These are phyloP conservation scores for Wallemia hederae DNA, from an alignment of 1,284 basidiomycete genomes.

Conservation along the genomic window DNA sequence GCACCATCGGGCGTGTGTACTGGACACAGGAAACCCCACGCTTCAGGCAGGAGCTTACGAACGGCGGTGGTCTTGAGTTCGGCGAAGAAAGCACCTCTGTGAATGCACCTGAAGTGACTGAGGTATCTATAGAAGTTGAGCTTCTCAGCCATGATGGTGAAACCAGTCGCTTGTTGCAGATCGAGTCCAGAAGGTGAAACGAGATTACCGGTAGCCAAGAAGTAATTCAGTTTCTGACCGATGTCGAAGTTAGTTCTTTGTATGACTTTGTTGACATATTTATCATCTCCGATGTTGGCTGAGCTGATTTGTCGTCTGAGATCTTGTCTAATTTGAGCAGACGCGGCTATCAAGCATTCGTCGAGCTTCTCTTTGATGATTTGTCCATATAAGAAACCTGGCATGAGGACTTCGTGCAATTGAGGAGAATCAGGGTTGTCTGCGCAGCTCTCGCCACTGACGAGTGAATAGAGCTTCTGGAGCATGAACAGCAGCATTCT, in stretches of 20 bases:
- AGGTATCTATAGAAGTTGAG: slow-evolving; percentile 97
- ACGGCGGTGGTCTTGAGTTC: slow-evolving; percentile 97
- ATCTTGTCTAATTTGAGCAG: slow-evolving; percentile 41
- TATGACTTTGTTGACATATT: slow-evolving; percentile 53
- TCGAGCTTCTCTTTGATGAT: slow-evolving; percentile 95
- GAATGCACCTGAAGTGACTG: slow-evolving; percentile 91
- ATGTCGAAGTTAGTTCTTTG: slow-evolving; percentile 68
- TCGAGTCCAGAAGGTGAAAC: slow-evolving; percentile 85
- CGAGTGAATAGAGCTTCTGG: slow-evolving; percentile 74
- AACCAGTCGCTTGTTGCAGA: slow-evolving; percentile 85
- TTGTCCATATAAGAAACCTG: slow-evolving; percentile 78
- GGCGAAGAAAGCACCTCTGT: slow-evolving; percentile 97
- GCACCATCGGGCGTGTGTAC: slow-evolving; percentile 97
- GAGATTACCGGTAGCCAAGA: slow-evolving; percentile 90
- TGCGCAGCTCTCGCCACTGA: slow-evolving; percentile 64
- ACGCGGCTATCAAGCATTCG: slow-evolving; percentile 52
- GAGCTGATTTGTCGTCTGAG: slow-evolving; percentile 36
- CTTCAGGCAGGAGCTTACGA: slow-evolving; percentile 84
- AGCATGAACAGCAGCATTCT: slow-evolving; percentile 97
- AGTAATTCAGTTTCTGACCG: slow-evolving; percentile 65
- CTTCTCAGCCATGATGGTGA: slow-evolving; percentile 96
- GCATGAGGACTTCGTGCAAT: slow-evolving; percentile 89
- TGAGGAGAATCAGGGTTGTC: slow-evolving; percentile 99
- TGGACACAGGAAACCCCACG: slow-evolving; percentile 98
- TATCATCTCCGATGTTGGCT: slow-evolving; percentile 61